These are phyloP conservation scores for Nemania sp. DNA, from an alignment of 2,329 filamentous ascomycete genomes.

Conservation along the genomic window DNA sequence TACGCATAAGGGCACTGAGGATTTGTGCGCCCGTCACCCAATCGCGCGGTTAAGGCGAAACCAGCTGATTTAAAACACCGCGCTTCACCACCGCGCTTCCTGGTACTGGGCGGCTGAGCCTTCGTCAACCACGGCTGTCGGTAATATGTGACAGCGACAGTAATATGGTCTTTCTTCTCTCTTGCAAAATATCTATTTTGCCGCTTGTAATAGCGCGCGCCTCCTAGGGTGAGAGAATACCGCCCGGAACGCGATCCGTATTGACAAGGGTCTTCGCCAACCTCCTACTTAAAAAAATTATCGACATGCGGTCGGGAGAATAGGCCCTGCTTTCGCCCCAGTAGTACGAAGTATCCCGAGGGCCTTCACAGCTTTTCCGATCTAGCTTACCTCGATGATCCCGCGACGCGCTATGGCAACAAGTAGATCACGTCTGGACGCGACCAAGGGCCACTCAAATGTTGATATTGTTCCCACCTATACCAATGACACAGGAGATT, in stretches of 20 bases:
- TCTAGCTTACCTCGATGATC: not conserved
- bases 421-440: constrained; percentile 12
- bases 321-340: constrained; percentile 27
- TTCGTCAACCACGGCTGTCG: constrained; percentile 10
- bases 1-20: not conserved
- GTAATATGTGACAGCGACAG: not conserved
- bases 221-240: constrained; percentile 10
- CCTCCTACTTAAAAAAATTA: constrained; percentile 29
- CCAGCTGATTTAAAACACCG: constrained; percentile 18
- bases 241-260: constrained; percentile 17
- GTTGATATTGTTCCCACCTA: constrained; percentile 8
- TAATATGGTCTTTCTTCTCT: constrained; percentile 1
- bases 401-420: constrained; percentile 15
- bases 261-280: constrained; percentile 22
- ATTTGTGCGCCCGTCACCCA: constrained; percentile 26
- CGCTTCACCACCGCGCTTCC: constrained; percentile 15
- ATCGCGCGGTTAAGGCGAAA: constrained; percentile 36
- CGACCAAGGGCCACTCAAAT: constrained; percentile 14
- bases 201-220: constrained; percentile 17
- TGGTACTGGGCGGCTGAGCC: no score
- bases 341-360: constrained; percentile 23
- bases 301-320: constrained; percentile 28
- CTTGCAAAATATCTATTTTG: constrained; percentile 10
- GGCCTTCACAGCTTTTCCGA: constrained; percentile 11
- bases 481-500: not conserved